Evolutionary conservation across 1,139 yeast genomes (phyloP), one percentile per base, ranked within the genome.

Genomic region (Saccharomyces hybrid): DNA sequence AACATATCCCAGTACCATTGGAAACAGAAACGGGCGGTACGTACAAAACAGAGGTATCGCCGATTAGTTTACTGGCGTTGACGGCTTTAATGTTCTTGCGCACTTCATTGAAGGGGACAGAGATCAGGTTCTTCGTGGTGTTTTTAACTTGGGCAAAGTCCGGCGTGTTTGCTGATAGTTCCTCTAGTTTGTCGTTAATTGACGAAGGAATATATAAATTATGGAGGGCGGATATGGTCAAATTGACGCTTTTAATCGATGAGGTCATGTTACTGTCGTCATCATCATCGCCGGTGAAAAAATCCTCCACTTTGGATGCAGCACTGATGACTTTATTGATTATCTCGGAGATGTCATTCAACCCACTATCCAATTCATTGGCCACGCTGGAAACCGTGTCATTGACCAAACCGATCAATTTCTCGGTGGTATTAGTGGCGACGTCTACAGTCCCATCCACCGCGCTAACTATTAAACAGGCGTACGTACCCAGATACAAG

Each of bases 401-500:
- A 64, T 90, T 88, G 1, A 88, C 86, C 32, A 77, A 74, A 7
- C 70, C 66, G 3, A 89, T 75, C 1, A 88, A 73, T 1, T 78
- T 68, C 62, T 84, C 88, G 0, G 95, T 82, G 0, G 90, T 80
- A 65, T 88, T 88, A 1, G 86, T 69, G 0, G 95, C 95, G 47
- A 83, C 81, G 59, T 82, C 83, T 1, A 86, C 85, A 0, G 88
- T 78, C 2, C 93, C 88, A 60, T 81, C 83, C 7, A 90, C 74
- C 0, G 91, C 80, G 4, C 95, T 84, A 0, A 87, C 82, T 6
- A 89, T 69, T 26, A 93, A 73, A 71, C 99, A 93, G 0, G 88
- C 83, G 69, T 87, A 88, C 0, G 98, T 91, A 0, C 97, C 98
- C 7, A 90, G 71, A 52, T 86, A 79, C 59, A 91, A 64, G 47